Base-by-base conservation (phyloP, 768 basidiomycete species). In the Psilocybe sp. region DNA sequence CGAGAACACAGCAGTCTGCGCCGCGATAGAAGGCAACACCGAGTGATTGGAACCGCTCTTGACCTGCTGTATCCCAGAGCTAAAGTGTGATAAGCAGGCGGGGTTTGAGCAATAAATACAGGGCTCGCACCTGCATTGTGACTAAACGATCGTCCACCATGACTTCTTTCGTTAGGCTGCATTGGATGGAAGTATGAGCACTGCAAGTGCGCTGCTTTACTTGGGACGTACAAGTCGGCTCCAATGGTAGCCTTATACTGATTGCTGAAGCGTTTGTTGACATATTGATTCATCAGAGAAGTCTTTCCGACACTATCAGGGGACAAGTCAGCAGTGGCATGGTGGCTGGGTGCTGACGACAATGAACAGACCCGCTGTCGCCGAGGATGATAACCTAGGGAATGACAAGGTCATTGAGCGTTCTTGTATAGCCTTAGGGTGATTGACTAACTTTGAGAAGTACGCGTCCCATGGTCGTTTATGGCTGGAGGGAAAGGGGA, bases 231-330 rank as follows among this genome's bases (percentile, higher is more conserved):
- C 91, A 95, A 95, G 80, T 95, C 92, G 52, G 93, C 93, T 51
- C 93, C 93, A 65, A 96, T 96, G 54, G 97, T 98, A 14, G 97
- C 97, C 75, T 98, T 98, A 82, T 99, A 99, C 74, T 98, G 96
- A 74, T 95, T 97, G 69, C 90, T 93, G 72, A 98, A 99, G 54
- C 97, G 89, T 72, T 98, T 98, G 83, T 98, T 98, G 57, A 99
- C 97, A 76, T 97, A 98, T 74, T 99, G 97, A 77, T 98, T 98
- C 97, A 99, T 99, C 62, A 99, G 87, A 23, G 96, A 98, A 37
- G 97, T 98, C 87, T 98, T 98, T 38, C 95, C 96, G 68, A 98
- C 96, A 50, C 95, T 95, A 61, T 14, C 54, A 16, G 36, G 23
- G 10, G 13, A 28, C 46, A 53, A 3, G 53, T 62, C 47, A 64